phyloP scores from a whole-genome alignment of 139 green algal genomes.

The Closterium sp. region DNA sequence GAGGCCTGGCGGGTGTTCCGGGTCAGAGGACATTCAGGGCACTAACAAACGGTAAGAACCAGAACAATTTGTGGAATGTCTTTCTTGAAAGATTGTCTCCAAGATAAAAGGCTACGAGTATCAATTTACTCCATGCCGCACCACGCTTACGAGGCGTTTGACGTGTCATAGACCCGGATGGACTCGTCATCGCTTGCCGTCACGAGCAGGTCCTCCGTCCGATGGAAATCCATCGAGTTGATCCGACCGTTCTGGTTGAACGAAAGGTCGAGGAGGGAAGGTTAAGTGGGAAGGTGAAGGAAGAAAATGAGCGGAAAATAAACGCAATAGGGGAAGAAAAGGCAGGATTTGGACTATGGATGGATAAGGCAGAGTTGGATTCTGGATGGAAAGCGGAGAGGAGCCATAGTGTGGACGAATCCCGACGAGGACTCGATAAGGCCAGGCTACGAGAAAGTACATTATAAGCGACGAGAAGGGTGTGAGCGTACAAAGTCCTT shows the following conservation, averaged over 20 bases:
- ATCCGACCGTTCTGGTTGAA: constrained; percentile 45
- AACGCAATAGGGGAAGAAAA: background rate
- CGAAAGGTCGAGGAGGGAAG: background rate
- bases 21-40: no score
- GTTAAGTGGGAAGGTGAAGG: background rate
- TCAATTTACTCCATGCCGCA: no score
- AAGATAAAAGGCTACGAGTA: background rate
- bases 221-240: constrained; percentile 88
- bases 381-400: background rate
- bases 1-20: no score
- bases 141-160: constrained; percentile 48
- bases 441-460: no score
- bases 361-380: background rate
- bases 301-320: background rate
- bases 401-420: no score
- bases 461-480: background rate
- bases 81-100: no score
- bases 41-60: no score
- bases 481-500: background rate
- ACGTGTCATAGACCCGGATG: constrained; percentile 80
- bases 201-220: constrained; percentile 79
- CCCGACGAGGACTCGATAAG: no score
- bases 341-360: background rate
- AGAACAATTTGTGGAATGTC: no score
- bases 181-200: constrained; percentile 78